Conservation (phyloP, 805 yeast genomes). For the Yarrowia yakushimensis region DNA sequence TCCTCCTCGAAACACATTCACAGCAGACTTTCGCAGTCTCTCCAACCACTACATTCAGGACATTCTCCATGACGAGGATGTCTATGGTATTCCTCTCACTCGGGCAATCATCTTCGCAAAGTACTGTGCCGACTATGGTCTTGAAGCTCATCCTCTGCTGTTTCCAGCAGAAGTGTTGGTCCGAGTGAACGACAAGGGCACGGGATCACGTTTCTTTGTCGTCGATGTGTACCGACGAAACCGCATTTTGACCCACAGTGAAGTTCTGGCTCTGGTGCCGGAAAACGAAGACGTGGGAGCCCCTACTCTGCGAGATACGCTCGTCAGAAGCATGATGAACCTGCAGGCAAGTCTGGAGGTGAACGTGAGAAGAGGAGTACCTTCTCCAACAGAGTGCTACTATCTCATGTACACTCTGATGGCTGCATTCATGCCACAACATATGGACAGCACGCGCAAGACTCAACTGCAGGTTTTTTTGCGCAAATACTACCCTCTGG, state of each 20-base stretch:
- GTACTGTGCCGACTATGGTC: background rate
- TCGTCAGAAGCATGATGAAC: conserved; percentile 8
- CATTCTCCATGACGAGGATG: background rate
- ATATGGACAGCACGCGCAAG: background rate
- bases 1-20: background rate
- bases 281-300: conserved; percentile 14
- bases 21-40: background rate
- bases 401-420: conserved; percentile 15
- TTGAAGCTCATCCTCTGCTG: conserved; percentile 5
- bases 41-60: conserved; percentile 2
- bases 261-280: background rate
- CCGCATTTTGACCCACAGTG: conserved; percentile 8
- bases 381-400: conserved; percentile 13
- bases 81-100: conserved; percentile 4
- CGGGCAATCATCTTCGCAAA: conserved; percentile 4
- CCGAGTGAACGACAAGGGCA: conserved; percentile 8
- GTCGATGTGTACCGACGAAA: conserved; percentile 13
- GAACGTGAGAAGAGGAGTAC: conserved; percentile 5
- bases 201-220: background rate
- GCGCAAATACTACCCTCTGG: conserved; percentile 7
- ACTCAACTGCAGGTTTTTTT: conserved; percentile 2
- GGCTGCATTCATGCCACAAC: conserved; percentile 11
- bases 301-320: background rate
- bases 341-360: conserved; percentile 11
- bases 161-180: conserved; percentile 2